Conservation (phyloP, 164 flowering plant species). For the Stephania japonica region DNA sequence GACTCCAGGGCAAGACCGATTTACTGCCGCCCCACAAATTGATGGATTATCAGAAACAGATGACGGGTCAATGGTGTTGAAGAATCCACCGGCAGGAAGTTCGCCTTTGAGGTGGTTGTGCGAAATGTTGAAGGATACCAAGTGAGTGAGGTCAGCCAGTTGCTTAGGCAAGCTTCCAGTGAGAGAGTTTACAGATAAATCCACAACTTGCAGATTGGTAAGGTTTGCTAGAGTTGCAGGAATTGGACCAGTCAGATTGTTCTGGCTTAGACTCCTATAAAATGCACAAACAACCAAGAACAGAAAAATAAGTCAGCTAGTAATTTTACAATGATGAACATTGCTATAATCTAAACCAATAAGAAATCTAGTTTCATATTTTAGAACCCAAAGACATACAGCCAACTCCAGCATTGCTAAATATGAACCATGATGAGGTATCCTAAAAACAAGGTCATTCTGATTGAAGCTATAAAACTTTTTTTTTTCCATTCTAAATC, state of each 20-base stretch:
- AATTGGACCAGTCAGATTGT: constrained; percentile 59
- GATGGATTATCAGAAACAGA: constrained; percentile 73
- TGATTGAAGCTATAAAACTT: neutral
- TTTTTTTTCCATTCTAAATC: neutral
- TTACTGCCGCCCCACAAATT: constrained; percentile 76
- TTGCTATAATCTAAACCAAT: neutral
- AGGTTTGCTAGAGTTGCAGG: constrained; percentile 59
- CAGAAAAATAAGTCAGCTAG: constrained; percentile 9
- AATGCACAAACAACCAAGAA: constrained; percentile 12
- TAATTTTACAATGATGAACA: neutral
- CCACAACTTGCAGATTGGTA: constrained; percentile 50
- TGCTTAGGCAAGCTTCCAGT: constrained; percentile 76
- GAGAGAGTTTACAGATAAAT: constrained; percentile 66
- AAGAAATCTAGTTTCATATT: neutral
- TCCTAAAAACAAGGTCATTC: neutral
- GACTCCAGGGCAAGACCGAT: constrained; percentile 70
- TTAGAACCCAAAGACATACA: neutral
- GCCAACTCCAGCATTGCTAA: neutral
- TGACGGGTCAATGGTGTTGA: constrained; percentile 67
- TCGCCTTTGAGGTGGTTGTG: constrained; percentile 83
- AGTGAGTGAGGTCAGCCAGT: constrained; percentile 68
- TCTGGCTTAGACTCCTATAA: constrained; percentile 53
- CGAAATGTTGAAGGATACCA: constrained; percentile 63
- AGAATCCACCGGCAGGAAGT: constrained; percentile 82
- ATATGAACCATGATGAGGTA: neutral